Evolutionary conservation across 257 asterid genomes (phyloP), one percentile per base, ranked within the genome.

Genomic region (Paulownia fortunei): DNA sequence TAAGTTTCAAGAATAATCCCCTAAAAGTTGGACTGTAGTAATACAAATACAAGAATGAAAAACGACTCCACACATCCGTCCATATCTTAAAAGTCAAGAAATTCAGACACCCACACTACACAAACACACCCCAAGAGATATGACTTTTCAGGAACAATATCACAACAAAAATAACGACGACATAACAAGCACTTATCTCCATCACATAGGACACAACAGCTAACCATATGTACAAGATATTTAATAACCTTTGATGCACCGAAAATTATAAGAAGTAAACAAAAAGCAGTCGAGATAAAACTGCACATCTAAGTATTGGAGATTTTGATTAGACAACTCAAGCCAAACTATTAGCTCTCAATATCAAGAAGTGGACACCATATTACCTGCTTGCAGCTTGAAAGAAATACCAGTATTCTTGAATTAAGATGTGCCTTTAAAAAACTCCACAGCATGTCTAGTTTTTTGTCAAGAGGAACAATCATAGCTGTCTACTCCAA

Each of bases 381-480:
- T 13, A 9, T n/a, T 55, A 96, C 99, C 98, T 93, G 98, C 87
- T 96, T 96, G 88, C 97, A 88, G 78, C 89, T 93, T 5, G 99
- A 87, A 82, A 93, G 91, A 81, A 96, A 93, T 39, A 96, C 97
- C 51, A 96, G 76, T 76, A 93, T 88, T 87, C 94, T 89, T 23
- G 94, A 90, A 69, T 86, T 87, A 62, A 96, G 98, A 85, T 93
- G 96, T 23, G 93, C 85, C 89, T 86, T 96, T 70, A 96, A 23
- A 81, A 96, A 96, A 85, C 98, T 96, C 98, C 99, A 96, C 58
- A 96, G 76, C 91, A 93, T 87, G 81, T 94, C 98, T 18, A 93
- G 79, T 79, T 96, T 96, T 86, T 92, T 89, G 34, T 93, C 97
- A 63, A 96, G 97, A 80, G 98, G 90, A 78, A 93, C 90, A 51